Base-by-base conservation (phyloP, 2,329 filamentous ascomycete species). In the Cladobotryum protrusum region DNA sequence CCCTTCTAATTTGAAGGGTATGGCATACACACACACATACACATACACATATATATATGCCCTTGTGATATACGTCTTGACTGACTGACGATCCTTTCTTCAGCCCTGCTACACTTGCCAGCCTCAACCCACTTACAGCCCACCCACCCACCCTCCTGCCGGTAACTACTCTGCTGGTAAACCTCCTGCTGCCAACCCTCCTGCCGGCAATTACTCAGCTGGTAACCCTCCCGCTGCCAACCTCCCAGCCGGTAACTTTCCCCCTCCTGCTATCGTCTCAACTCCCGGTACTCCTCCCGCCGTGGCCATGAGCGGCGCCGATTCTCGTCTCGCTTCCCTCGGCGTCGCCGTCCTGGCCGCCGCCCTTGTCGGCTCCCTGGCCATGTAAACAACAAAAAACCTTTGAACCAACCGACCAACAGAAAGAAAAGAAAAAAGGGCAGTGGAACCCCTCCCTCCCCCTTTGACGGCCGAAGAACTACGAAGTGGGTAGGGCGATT, bases 281-380 rank as follows among this genome's bases (percentile, higher is more conserved):
- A 9, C 24, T 29, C 24, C 24, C 24, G 24, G 24, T n/a, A 9
- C 43, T 18, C 19, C 42, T 34, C 43, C 48, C 29, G 43, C 53
- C 24, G 49, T 53, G 43, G 50, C 57, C 48, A 43, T 53, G 48
- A 56, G 52, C 44, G 56, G 48, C 41, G 57, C 55, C 14, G 51
- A 53, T 24, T 49, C 46, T 46, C 47, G 54, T 40, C 39, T 52
- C 41, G 52, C 52, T 33, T 53, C 54, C 13, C 53, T 57, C 52
- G 56, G 58, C 15, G 54, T 58, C 17, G 57, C 63, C 46, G 56
- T 63, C 44, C 58, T 61, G 33, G 60, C 56, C 6, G 59, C 57
- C 43, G 62, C 60, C 36, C 57, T 59, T 37, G 52, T 63, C 39
- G 61, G 60, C 42, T 53, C 60, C 50, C 33, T 66, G 20, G 61